Percentiles rank a stretch among this genome's conserved stretches.
phyloP scores from a whole-genome alignment of 768 basidiomycete genomes.

The Termitomyces sp. region DNA sequence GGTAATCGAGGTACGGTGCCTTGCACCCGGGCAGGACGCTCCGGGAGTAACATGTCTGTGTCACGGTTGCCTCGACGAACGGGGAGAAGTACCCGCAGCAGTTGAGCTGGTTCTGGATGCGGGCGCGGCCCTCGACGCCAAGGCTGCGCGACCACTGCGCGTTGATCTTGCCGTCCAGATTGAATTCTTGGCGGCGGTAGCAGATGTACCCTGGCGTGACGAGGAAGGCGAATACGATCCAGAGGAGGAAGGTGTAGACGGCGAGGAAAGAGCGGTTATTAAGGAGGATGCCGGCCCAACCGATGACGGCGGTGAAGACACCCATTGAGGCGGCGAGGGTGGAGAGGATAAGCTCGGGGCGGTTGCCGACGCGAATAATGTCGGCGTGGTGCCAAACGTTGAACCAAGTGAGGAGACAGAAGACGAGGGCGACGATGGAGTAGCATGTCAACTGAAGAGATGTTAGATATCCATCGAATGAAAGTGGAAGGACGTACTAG shows the following conservation, averaged over 20 bases:
- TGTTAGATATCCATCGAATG: background rate
- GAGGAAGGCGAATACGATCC: constrained; percentile 71
- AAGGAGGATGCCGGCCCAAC: constrained; percentile 79
- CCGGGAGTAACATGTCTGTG: constrained; percentile 69
- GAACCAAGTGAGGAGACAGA: constrained; percentile 74
- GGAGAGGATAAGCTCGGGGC: constrained; percentile 62
- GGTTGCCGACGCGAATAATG: constrained; percentile 66
- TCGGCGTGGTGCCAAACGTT: constrained; percentile 67
- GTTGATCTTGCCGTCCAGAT: constrained; percentile 77
- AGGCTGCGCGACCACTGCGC: constrained; percentile 64
- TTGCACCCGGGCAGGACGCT: constrained; percentile 75
- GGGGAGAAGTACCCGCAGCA: constrained; percentile 84
- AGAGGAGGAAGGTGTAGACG: constrained; percentile 70
- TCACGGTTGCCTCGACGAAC: constrained; percentile 74
- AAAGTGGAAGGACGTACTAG: constrained; percentile 25
- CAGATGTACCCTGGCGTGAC: constrained; percentile 77
- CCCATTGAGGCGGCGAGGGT: constrained; percentile 61
- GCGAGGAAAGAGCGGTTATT: constrained; percentile 87
- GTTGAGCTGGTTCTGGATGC: constrained; percentile 67
- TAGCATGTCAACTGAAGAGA: constrained; percentile 44
- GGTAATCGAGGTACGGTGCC: constrained; percentile 50
- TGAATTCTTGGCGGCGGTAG: constrained; percentile 56
- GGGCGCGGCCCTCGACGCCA: constrained; percentile 52
- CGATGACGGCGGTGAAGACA: constrained; percentile 64
- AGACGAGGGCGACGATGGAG: constrained; percentile 56